phyloP scores from a whole-genome alignment of 2,329 filamentous ascomycete species.

The Hymenoscyphus linearis region DNA sequence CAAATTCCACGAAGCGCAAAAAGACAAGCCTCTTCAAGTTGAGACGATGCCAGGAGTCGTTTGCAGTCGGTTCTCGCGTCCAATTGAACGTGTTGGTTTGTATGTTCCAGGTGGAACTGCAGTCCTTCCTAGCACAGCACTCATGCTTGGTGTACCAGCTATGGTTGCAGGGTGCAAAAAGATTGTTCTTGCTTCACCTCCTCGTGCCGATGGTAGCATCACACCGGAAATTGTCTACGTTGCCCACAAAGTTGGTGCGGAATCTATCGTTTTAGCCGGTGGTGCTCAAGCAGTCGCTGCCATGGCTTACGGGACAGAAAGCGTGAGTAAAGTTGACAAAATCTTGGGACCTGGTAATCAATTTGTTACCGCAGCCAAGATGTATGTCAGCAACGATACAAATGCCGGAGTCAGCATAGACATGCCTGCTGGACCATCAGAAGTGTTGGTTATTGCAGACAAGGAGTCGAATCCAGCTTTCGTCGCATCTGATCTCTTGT shows the following conservation, averaged over 20 bases:
- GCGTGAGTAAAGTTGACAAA: conserved; percentile 95
- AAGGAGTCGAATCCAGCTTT: conserved; percentile 84
- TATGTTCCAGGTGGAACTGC: conserved; percentile 96
- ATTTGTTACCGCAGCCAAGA: conserved; percentile 97
- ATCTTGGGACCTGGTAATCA: conserved; percentile 97
- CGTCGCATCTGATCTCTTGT: conserved; percentile 89
- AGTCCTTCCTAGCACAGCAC: conserved; percentile 91
- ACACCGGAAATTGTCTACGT: conserved; percentile 97
- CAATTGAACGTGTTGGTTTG: conserved; percentile 92
- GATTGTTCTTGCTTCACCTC: conserved; percentile 89
- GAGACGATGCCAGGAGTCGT: conserved; percentile 98
- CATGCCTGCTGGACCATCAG: conserved; percentile 95
- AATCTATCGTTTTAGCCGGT: conserved; percentile 91
- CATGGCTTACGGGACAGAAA: conserved; percentile 95
- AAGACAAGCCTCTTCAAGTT: conserved; percentile 73
- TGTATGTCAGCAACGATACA: conserved; percentile 96
- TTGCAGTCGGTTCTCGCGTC: conserved; percentile 85
- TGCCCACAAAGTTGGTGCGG: conserved; percentile 92
- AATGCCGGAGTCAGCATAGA: conserved; percentile 93
- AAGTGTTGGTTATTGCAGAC: conserved; percentile 95
- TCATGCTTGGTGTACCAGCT: conserved; percentile 96
- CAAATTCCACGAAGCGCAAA: conserved; percentile 89
- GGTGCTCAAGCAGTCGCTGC: conserved; percentile 94
- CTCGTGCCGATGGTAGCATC: conserved; percentile 80
- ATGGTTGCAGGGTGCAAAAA: conserved; percentile 96